Conservation (phyloP, 2,329 filamentous ascomycete genomes). For the Aspergillus sclerotialis region DNA sequence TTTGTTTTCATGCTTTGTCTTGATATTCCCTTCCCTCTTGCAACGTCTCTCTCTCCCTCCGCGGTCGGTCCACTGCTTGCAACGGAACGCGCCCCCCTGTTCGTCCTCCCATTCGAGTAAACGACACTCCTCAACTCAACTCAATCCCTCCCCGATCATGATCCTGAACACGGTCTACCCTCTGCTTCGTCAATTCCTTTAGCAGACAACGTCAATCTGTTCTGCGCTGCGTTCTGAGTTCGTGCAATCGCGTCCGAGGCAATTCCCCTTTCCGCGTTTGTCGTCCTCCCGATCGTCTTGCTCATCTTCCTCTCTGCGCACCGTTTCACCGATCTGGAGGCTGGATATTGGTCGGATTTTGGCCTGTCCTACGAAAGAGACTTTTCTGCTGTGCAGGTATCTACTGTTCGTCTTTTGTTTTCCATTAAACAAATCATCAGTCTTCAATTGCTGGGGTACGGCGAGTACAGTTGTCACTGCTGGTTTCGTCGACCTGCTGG, state of each 20-base stretch:
- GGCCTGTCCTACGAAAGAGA: slow-evolving; percentile 12
- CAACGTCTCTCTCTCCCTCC: slow-evolving; percentile 14
- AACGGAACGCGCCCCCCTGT: slow-evolving; percentile 7
- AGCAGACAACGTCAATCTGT: slow-evolving; percentile 7
- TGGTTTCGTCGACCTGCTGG: slow-evolving; percentile 4
- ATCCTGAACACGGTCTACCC: slow-evolving; percentile 10
- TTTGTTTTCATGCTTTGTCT: slow-evolving; percentile 3
- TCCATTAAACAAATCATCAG: slow-evolving; percentile 2
- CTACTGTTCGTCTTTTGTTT: slow-evolving; percentile 11
- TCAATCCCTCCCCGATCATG: slow-evolving; percentile 17
- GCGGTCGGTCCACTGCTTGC: slow-evolving; percentile 20
- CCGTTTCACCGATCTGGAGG: slow-evolving; percentile 16
- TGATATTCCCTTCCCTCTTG: slow-evolving; percentile 8
- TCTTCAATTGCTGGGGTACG: no score
- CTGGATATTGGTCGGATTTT: slow-evolving; percentile 13
- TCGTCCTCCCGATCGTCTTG: slow-evolving; percentile 10
- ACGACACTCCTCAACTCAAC: slow-evolving; percentile 2
- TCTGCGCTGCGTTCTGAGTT: not conserved
- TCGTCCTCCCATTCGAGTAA: slow-evolving; percentile 3
- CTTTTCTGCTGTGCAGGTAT: slow-evolving; percentile 26
- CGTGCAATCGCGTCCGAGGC: not conserved
- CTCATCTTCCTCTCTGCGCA: slow-evolving; percentile 17
- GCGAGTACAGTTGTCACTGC: slow-evolving; percentile 10
- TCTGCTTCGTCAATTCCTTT: slow-evolving; percentile 15
- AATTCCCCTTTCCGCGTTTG: slow-evolving; percentile 15